Conservation (phyloP, 129 eudicot species). For the Helianthus annuus region HanXRQr2.0-SUNRISE NC_035435.2:15920040-15920539, state of each 20-base stretch:
- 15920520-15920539: constrained; percentile 78
- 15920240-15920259: constrained; percentile 58
- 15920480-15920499: constrained; percentile 88
- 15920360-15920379: constrained; percentile 71
- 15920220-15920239: constrained; percentile 31
- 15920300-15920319: constrained; percentile 89
- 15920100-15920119: too few species aligned
- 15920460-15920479: constrained; percentile 67
- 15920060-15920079: too few species aligned
- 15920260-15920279: constrained; percentile 93
- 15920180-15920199: constrained; percentile 1
- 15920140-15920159: not conserved
- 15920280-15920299: constrained; percentile 88
- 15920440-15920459: constrained; percentile 65
- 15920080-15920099: too few species aligned
- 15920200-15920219: not conserved
- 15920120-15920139: not conserved
- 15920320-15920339: constrained; percentile 64
- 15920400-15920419: constrained; percentile 87
- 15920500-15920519: constrained; percentile 59
- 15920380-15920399: constrained; percentile 82
- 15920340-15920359: constrained; percentile 84
- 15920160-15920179: not conserved
- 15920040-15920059: too few species aligned
- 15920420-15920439: constrained; percentile 71